phyloP scores from a whole-genome alignment of 2,329 filamentous ascomycete genomes.

The Westerdykella ornata region DNA sequence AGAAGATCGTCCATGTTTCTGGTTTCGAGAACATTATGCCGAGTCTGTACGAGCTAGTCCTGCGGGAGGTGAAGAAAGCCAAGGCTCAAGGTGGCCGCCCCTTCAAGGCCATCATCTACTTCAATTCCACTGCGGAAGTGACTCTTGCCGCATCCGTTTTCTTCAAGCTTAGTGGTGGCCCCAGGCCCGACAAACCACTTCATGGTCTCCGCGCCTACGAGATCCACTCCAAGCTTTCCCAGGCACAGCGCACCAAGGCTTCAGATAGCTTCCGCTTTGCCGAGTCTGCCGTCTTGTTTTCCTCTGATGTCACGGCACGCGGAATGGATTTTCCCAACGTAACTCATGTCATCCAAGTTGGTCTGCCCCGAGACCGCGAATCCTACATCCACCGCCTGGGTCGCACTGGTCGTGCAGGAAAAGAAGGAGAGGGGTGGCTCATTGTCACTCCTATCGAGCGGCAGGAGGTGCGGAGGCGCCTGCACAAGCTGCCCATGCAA shows the following conservation, averaged over 20 bases:
- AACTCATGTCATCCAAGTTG: slow-evolving; percentile 48
- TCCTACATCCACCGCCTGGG: slow-evolving; percentile 49
- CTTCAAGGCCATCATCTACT: slow-evolving; percentile 96
- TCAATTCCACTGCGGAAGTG: slow-evolving; percentile 70
- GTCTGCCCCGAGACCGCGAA: slow-evolving; percentile 41
- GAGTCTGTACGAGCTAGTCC: slow-evolving; percentile 66
- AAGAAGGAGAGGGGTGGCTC: slow-evolving; percentile 65
- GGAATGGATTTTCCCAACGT: slow-evolving; percentile 51
- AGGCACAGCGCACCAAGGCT: slow-evolving; percentile 60
- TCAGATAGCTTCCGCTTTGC: slow-evolving; percentile 65
- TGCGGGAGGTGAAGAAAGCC: slow-evolving; percentile 50
- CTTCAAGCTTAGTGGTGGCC: slow-evolving; percentile 41
- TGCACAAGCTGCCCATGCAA: slow-evolving; percentile 56
- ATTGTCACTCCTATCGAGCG: slow-evolving; percentile 54
- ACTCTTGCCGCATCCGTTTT: slow-evolving; percentile 58
- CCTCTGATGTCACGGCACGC: slow-evolving; percentile 47
- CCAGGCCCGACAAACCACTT: slow-evolving; percentile 25
- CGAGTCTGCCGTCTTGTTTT: slow-evolving; percentile 49
- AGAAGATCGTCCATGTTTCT: slow-evolving; percentile 61
- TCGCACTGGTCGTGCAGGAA: slow-evolving; percentile 58
- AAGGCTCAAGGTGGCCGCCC: slow-evolving; percentile 46
- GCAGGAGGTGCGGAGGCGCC: slow-evolving; percentile 42
- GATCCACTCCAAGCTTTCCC: slow-evolving; percentile 75
- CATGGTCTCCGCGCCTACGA: slow-evolving; percentile 43
- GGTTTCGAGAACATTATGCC: slow-evolving; percentile 73